phyloP scores from a whole-genome alignment of 2,329 filamentous ascomycete species.

The Pyrenochaeta sp. region DNA sequence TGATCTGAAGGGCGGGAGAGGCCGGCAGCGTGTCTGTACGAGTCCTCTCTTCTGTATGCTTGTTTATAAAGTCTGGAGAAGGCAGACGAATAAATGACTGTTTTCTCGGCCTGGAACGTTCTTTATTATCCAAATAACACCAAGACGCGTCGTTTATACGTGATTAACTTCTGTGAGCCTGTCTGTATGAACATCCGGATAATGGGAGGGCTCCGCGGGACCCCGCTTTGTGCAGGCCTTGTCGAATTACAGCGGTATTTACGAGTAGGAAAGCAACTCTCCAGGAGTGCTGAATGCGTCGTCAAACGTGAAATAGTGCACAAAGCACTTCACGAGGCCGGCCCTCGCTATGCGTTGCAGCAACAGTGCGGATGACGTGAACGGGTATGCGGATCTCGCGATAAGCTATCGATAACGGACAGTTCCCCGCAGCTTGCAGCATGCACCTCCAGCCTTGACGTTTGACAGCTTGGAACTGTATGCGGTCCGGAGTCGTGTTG shows the following conservation, averaged over 20 bases:
- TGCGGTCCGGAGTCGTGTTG: not conserved
- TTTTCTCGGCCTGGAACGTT: too few relatives aligned
- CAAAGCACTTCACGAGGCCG: conserved; percentile 1
- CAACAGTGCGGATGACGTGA: conserved; percentile 32
- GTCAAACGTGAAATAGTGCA: not conserved
- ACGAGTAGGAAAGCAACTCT: not conserved
- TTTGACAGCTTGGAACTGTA: not conserved
- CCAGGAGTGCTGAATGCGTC: not conserved
- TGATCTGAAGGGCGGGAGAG: too few relatives aligned
- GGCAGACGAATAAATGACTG: too few relatives aligned
- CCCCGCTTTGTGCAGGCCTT: conserved; percentile 2
- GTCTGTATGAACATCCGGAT: not conserved
- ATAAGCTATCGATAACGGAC: conserved; percentile 35
- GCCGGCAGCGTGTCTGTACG: too few relatives aligned
- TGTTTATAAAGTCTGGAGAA: too few relatives aligned
- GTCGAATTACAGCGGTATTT: not conserved
- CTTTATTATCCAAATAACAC: not conserved
- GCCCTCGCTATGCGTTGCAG: conserved; percentile 16
- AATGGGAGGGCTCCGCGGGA: not conserved
- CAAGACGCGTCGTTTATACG: not conserved
- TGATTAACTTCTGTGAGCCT: not conserved
- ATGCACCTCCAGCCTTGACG: not conserved
- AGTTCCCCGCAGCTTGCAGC: conserved; percentile 32
- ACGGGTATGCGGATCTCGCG: conserved; percentile 12
- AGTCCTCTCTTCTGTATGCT: too few relatives aligned